Evolutionary conservation across 2,329 filamentous ascomycete species (phyloP).

Genomic region (Aureobasidium lini): DNA sequence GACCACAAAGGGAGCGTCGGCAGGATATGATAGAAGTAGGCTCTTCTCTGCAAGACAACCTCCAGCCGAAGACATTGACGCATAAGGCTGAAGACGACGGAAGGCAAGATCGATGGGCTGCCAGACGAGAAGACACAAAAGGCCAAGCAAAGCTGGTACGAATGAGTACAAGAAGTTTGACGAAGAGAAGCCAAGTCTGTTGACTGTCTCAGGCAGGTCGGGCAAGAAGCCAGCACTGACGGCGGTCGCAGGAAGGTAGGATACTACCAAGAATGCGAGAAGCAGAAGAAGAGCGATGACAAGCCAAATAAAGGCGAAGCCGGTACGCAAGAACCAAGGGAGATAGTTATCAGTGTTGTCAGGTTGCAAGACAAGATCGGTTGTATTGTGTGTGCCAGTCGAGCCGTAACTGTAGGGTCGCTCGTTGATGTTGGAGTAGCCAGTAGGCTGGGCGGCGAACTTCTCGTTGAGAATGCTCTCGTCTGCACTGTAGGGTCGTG

Average conservation of each 20-base stretch:
- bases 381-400: constrained; percentile 34
- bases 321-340: constrained; percentile 67
- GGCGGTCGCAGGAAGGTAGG: constrained; percentile 60
- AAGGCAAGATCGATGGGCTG: constrained; percentile 59
- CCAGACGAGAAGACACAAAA: constrained; percentile 59
- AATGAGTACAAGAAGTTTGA: constrained; percentile 85
- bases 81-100: constrained; percentile 63
- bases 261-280: constrained; percentile 65
- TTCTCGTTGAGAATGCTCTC: constrained; percentile 42
- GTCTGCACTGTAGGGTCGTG: constrained; percentile 44
- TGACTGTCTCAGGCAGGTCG: constrained; percentile 45
- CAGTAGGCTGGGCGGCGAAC: constrained; percentile 20
- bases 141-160: constrained; percentile 60
- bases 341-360: constrained; percentile 33
- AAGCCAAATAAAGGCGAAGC: constrained; percentile 58
- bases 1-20: constrained; percentile 55
- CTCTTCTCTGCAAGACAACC: constrained; percentile 57
- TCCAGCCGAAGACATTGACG: constrained; percentile 48
- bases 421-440: constrained; percentile 22
- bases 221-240: constrained; percentile 67
- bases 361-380: constrained; percentile 49
- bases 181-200: constrained; percentile 60
- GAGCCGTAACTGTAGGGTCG: constrained; percentile 17
- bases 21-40: constrained; percentile 63
- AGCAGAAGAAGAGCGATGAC: constrained; percentile 55